A percentile compares a stretch with the other conserved stretches of the same genome.
These are phyloP conservation scores for Venustampulla echinocandica DNA, from an alignment of 495 filamentous ascomycete species.

Conservation along the genomic window DNA sequence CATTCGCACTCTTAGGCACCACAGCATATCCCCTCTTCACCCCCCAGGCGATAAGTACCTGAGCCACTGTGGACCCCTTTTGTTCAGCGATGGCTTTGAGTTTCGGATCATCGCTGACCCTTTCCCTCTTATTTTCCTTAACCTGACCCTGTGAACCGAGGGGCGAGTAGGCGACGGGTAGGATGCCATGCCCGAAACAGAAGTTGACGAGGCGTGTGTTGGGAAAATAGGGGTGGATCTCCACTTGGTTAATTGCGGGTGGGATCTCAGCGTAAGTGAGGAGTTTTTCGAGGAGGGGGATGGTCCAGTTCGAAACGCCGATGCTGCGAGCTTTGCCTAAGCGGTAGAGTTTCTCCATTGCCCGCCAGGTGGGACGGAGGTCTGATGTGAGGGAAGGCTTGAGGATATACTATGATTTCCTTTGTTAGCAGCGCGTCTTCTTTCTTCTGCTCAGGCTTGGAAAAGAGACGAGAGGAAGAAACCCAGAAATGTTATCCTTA, in stretches of 20 bases:
- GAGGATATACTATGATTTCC: slow-evolving; percentile 30
- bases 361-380: slow-evolving; percentile 39
- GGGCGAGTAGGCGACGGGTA: slow-evolving; percentile 43
- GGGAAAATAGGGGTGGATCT: slow-evolving; percentile 66
- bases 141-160: slow-evolving; percentile 53
- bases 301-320: slow-evolving; percentile 28
- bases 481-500: slow-evolving; percentile 4
- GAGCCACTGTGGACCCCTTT: slow-evolving; percentile 28
- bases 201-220: slow-evolving; percentile 21
- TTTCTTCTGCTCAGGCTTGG: slow-evolving; percentile 21
- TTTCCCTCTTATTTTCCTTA: slow-evolving; percentile 52
- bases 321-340: slow-evolving; percentile 36
- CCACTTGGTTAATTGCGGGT: slow-evolving; percentile 83
- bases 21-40: slow-evolving; percentile 40
- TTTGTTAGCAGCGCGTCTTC: background rate
- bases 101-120: slow-evolving; percentile 46
- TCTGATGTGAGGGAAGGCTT: slow-evolving; percentile 26
- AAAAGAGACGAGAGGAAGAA: slow-evolving; percentile 18
- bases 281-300: slow-evolving; percentile 57
- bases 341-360: slow-evolving; percentile 46
- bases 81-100: slow-evolving; percentile 36
- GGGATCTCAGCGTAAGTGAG: slow-evolving; percentile 40
- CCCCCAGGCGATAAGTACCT: slow-evolving; percentile 38
- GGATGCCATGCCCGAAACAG: slow-evolving; percentile 32
- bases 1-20: slow-evolving; percentile 39